Conservation (phyloP, 768 basidiomycete genomes). For the Trametes gibbosa region DNA sequence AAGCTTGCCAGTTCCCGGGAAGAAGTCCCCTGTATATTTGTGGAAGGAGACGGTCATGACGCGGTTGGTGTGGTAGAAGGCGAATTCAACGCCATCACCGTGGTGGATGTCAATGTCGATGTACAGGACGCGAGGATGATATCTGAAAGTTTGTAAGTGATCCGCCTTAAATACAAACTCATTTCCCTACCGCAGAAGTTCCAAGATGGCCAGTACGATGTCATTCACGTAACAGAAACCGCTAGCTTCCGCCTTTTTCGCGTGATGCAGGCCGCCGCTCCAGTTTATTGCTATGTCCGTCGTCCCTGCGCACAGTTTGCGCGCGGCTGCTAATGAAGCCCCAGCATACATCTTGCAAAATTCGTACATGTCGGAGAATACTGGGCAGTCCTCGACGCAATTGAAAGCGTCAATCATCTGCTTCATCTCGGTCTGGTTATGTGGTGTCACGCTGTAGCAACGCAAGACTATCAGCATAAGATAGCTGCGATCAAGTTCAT, state of each 20-base stretch:
- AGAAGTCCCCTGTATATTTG: slow-evolving; percentile 98
- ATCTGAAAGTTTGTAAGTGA: slow-evolving; percentile 43
- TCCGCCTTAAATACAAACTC: background rate
- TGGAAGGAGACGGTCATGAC: slow-evolving; percentile 99
- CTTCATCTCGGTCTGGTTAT: slow-evolving; percentile 65
- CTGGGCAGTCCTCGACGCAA: slow-evolving; percentile 95
- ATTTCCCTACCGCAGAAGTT: slow-evolving; percentile 55
- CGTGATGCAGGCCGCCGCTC: slow-evolving; percentile 98
- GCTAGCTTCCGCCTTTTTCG: slow-evolving; percentile 96
- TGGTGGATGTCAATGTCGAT: slow-evolving; percentile 99
- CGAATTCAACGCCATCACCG: slow-evolving; percentile 96
- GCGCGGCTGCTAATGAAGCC: slow-evolving; percentile 84
- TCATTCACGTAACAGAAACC: slow-evolving; percentile 99
- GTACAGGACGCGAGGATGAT: slow-evolving; percentile 92
- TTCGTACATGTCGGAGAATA: slow-evolving; percentile 92
- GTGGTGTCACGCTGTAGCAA: slow-evolving; percentile 72
- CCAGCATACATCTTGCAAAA: slow-evolving; percentile 96
- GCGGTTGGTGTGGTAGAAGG: slow-evolving; percentile 97
- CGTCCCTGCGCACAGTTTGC: slow-evolving; percentile 77
- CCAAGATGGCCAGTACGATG: slow-evolving; percentile 91
- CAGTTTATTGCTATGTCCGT: slow-evolving; percentile 99
- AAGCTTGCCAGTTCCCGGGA: slow-evolving; percentile 94
- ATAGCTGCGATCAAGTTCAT: background rate
- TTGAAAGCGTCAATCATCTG: slow-evolving; percentile 84
- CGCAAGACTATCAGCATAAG: background rate